Base-by-base conservation (phyloP, 78 protist species). In the Chrysochromulina parva region DNA sequence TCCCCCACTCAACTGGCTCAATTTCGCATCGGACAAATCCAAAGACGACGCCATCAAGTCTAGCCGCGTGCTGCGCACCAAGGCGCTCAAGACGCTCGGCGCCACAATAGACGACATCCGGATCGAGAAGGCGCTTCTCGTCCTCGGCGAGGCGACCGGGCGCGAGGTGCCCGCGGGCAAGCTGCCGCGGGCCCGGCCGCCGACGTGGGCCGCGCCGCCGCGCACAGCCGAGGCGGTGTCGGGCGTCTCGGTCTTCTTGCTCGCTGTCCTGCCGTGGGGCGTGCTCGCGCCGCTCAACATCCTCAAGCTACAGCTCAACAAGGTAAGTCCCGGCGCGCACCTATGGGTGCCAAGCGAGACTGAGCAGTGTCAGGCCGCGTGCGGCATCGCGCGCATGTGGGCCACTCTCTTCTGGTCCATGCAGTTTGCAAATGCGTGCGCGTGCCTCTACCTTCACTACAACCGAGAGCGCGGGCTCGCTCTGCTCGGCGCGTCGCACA, bases 321-420 rank as follows among this genome's bases (percentile, higher is more conserved):
- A 28, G 19, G 57, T 53, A 17, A 26, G 52, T 10, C 86, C 86
- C 24, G n/a, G 19, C 48, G 86, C 86, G 53, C 86, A 78, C 60
- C 82, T 74, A 53, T 74, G 82, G 82, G 82, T 74, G 16, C 48
- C 78, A 69, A 50, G 58, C 19, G 86, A 22, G 60, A 50, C 62
- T 0, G 86, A 78, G 62, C 60, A 53, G 47, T 78, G 86, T 62
- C 86, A 78, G 47, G 60, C 86, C 1, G 86, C 19, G 26, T 78
- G 86, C 60, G 86, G 86, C 26, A 78, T 78, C n/a, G 86, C 86
- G 47, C 86, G 86, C 73, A 78, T 78, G 86, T 78, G 86, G 86
- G 86, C 86, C 20, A 78, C 86, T 0, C 59, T 53, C 86, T 78
- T 78, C 86, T 78, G 86, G 86, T 52, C 62, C 38, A 14, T 0